Base-by-base conservation (phyloP, 2,329 filamentous ascomycete genomes). In the Diaporthe caulivora region DNA sequence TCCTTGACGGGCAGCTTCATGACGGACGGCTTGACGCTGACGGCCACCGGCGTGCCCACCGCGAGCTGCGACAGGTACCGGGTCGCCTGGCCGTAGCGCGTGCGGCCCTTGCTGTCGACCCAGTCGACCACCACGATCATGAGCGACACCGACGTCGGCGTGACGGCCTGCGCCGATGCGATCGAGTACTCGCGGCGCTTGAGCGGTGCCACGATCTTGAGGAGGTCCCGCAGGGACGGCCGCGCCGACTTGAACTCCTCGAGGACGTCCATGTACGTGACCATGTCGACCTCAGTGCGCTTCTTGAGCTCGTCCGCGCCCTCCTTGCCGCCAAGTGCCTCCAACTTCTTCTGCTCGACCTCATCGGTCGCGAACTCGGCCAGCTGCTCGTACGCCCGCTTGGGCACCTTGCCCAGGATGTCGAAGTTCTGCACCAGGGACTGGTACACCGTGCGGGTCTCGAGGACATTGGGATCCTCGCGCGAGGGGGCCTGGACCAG, bases 151-250 rank as follows among this genome's bases (percentile, higher is more conserved):
- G 91, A 92, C 80, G 87, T 95, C 26, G 97, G 95, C 0, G 94
- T 95, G 53, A 98, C 96, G 79, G 96, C 95, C 85, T 99, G 97
- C 71, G 95, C 97, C 3, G 97, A 98, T 26, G 97, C 97, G 78
- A 99, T 98, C n/a, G 95, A 98, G 89, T 99, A 99, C 85, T 99
- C 97, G 79, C 97, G 91, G 75, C 97, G 94, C 90, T 99, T 99
- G 87, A 98, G 92, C 17, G 97, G 96, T 77, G 89, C 90, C 77
- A 99, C 93, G 75, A 99, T 95, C 80, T 92, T 93, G 76, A 94
- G 90, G 72, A 99, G 92, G 78, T 98, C 95, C 80, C 95, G 91
- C 91, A 98, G 97, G 74, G 87, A 87, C 8, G 96, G 97, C 79
- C 93, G 95, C 1, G 97, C 97, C 64, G 96, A 98, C 74, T 89